Evolutionary conservation across 1,284 basidiomycete genomes (phyloP), one percentile per base, ranked within the genome.

Genomic region (Coniferiporia weirii): DNA sequence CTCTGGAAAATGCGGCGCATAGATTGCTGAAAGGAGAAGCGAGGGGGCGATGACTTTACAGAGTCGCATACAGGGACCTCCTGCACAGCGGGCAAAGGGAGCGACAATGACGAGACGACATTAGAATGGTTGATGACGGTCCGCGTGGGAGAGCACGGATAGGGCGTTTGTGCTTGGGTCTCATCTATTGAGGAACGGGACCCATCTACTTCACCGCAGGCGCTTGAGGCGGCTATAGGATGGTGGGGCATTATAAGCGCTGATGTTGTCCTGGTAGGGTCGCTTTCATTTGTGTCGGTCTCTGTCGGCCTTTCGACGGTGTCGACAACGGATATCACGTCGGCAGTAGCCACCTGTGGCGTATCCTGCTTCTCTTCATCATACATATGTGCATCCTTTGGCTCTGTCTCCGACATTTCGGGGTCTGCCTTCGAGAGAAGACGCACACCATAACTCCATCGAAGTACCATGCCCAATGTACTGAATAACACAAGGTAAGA

Each of bases 401-500:
- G 49, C 27, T 19, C n/a, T 40, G 40, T 15, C 8, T 67, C 67
- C 45, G 73, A 70, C 7, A 59, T 64, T 6, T 79, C 77, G 56
- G 84, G 81, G 64, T 95, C 90, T 0, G 88, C 86, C 61, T 81
- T 80, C 0, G 90, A 82, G 8, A 95, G 79, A 0, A 95, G 77
- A 56, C 80, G 81, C 15, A 96, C 87, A 17, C 93, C 93, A 67
- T 38, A 60, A 32, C 54, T 56, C 54, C 54, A 56, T 35, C 85
- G 64, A 68, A 91, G 88, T 66, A 95, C 83, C 91, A 96, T 96
- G 57, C 95, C 94, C 46, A 98, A 79, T 0, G 95, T 97, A 61
- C 91, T 94, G 71, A 95, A 95, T 17, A 97, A 77, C 6, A 96
- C 91, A 45, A 98, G 81, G 69, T 98, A 97, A 0, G 93, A 95